These are phyloP conservation scores for Aspergillus sp. DNA, from an alignment of 2,329 filamentous ascomycete species.

Conservation along the genomic window DNA sequence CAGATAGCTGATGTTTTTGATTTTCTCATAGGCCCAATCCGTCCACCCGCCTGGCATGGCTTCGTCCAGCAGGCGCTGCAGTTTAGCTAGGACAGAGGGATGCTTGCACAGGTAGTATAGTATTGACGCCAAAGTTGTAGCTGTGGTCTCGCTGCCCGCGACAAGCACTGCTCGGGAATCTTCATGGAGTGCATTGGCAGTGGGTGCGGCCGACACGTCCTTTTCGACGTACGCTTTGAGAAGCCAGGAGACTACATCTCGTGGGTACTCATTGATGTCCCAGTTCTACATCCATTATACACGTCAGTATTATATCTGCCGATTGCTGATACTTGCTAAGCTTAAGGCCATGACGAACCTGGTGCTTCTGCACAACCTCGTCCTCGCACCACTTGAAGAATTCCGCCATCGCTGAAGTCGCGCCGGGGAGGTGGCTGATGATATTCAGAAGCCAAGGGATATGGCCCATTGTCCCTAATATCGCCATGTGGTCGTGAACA, in stretches of 20 bases:
- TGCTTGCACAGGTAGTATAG: slow-evolving; percentile 37
- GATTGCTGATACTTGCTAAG: not conserved
- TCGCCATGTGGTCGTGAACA: slow-evolving; percentile 16
- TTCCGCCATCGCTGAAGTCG: not conserved
- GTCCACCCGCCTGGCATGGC: slow-evolving; percentile 24
- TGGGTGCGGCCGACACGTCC: not conserved
- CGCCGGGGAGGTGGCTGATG: not conserved
- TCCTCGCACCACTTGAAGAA: slow-evolving; percentile 4
- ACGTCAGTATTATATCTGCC: too few relatives aligned
- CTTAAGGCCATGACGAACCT: not conserved
- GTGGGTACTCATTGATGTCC: not conserved
- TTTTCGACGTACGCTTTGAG: slow-evolving; percentile 1
- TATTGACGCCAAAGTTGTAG: slow-evolving; percentile 27
- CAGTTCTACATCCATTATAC: too few relatives aligned
- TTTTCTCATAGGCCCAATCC: slow-evolving; percentile 65
- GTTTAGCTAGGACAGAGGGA: slow-evolving; percentile 27
- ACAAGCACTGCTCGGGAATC: not conserved
- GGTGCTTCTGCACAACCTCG: not conserved
- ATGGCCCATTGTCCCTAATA: slow-evolving; percentile 17
- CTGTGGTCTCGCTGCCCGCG: slow-evolving; percentile 36
- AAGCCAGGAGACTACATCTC: not conserved
- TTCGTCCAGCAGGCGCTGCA: slow-evolving; percentile 32
- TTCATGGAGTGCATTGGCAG: not conserved
- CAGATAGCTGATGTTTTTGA: slow-evolving; percentile 82
- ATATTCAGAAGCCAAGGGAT: slow-evolving; percentile 10